Evolutionary conservation across 495 filamentous ascomycete species (phyloP), one percentile per base, ranked within the genome.

Genomic region (Penicillium canescens): DNA sequence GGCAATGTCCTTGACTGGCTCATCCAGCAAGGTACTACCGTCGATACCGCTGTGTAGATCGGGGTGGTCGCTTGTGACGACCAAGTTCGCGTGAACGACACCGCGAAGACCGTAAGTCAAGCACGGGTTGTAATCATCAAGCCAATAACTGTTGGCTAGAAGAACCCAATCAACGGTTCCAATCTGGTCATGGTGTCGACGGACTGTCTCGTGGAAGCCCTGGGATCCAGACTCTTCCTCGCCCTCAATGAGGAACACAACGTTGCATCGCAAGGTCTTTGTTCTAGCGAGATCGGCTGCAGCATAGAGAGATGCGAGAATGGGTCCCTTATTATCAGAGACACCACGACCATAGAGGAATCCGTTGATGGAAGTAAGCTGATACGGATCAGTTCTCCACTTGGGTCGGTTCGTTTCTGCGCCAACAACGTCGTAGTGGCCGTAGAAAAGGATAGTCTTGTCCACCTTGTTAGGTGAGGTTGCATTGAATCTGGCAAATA

Each of bases 391-490:
- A 7, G 84, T 82, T 46, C 83, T 84, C 94, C 94, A 98, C 55
- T 88, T 89, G 31, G 74, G 63, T 38, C 81, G 80, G 48, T 87
- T 86, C 31, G 86, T 84, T 50, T 95, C 90, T 0, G 95, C 94
- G 16, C 89, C 82, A n/a, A 98, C 92, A n/a, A 98, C 91, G 54
- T 98, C 94, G 71, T 98, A 98, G 60, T 98, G 94, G 3, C 95
- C 95, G 67, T 98, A 98, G 69, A 98, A 98, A 12, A 98, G 76
- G 33, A 97, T 88, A 1, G 88, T 92, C 72, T 92, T 96, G 20
- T 91, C 81, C 68, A 81, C 63, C 81, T 90, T 70, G 0, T 72
- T 53, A 3, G 69, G 24, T 2, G 71, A 67, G 1, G 73, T 76
- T 20, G 89, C 90, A 44, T 82, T 79, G 66, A 98, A 98, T 51